Evolutionary conservation across 805 yeast genomes (phyloP).

Genomic region (Starmerella gropengiesseri): DNA sequence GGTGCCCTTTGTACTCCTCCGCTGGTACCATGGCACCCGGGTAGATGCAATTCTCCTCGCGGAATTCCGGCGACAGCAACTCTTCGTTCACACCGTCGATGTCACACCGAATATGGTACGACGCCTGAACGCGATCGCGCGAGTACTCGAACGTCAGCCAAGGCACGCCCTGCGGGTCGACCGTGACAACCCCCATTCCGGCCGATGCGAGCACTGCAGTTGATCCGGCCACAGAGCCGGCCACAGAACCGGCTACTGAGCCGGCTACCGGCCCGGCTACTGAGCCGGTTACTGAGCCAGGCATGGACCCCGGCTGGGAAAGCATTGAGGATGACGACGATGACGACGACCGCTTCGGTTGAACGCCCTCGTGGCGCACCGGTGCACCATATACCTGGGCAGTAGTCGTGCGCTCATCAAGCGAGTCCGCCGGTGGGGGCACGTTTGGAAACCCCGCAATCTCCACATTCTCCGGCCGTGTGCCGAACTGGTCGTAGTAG

Average conservation of each 20-base stretch:
- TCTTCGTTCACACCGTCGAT: slow-evolving; percentile 25
- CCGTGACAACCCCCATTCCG: background rate
- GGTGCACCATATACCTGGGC: too few species aligned
- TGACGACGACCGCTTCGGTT: too few species aligned
- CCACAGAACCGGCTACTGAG: too few species aligned
- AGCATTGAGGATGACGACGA: background rate
- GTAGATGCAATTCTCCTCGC: slow-evolving; percentile 37
- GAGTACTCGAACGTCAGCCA: slow-evolving; percentile 31
- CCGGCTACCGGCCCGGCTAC: too few species aligned
- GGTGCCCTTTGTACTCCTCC: slow-evolving; percentile 36
- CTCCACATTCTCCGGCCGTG: too few species aligned
- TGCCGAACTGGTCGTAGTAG: background rate
- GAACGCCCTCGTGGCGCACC: too few species aligned
- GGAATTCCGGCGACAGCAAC: slow-evolving; percentile 29
- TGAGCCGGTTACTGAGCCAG: too few species aligned
- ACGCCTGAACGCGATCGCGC: slow-evolving; percentile 25
- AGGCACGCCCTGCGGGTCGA: slow-evolving; percentile 17
- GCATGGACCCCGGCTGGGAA: background rate
- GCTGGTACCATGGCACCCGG: slow-evolving; percentile 39
- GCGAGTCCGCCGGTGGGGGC: too few species aligned
- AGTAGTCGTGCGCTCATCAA: too few species aligned
- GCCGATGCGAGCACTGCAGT: too few species aligned
- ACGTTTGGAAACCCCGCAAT: too few species aligned
- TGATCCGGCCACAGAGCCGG: too few species aligned
- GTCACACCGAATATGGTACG: slow-evolving; percentile 30